Evolutionary conservation across 2,329 filamentous ascomycete genomes (phyloP), one percentile per base, ranked within the genome.

Genomic region (Pseudopyrenochaeta lycopersici): DNA sequence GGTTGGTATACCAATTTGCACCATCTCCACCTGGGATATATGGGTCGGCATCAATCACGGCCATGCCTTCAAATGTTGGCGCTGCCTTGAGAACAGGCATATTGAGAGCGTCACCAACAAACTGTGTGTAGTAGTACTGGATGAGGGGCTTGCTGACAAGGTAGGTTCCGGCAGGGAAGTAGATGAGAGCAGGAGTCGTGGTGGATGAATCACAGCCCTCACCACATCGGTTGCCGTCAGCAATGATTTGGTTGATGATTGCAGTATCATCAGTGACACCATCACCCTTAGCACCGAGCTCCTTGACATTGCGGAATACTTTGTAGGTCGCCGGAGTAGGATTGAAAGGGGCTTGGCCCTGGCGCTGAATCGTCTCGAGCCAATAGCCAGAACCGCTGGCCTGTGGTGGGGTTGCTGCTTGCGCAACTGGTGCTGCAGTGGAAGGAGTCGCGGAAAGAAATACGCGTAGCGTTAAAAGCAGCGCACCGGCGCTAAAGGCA

Each of bases 51-150:
- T 97, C 93, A 62, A 99, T 90, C 47, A 98, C 85, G 38, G 90
- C 93, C 80, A 97, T 96, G 41, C 94, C 95, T 2, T 81, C 62
- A 70, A 98, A 99, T 66, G 64, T 62, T 2, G 74, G 52, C n/a
- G 72, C 67, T 20, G 78, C 79, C 80, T 94, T 92, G 75, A 97
- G 82, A 0, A 88, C 88, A 0, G 94, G 92, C 12, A 88, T 76
- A 58, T 84, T 81, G 66, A 85, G 71, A 43, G 89, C 87, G 79
- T 98, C 92, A 52, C 94, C 94, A 31, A 97, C 82, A 57, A 98
- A 86, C 75, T 97, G 92, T 9, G 93, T 96, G 81, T 97, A 97
- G 82, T 98, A 98, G 76, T 89, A 89, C 74, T 92, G 89, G 46
- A 92, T 78, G 62, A 98, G 86, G 18, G 94, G 91, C 68, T 82